These are phyloP conservation scores for Cladosporium colombiae DNA, from an alignment of 2,329 filamentous ascomycete species.

Conservation along the genomic window DNA sequence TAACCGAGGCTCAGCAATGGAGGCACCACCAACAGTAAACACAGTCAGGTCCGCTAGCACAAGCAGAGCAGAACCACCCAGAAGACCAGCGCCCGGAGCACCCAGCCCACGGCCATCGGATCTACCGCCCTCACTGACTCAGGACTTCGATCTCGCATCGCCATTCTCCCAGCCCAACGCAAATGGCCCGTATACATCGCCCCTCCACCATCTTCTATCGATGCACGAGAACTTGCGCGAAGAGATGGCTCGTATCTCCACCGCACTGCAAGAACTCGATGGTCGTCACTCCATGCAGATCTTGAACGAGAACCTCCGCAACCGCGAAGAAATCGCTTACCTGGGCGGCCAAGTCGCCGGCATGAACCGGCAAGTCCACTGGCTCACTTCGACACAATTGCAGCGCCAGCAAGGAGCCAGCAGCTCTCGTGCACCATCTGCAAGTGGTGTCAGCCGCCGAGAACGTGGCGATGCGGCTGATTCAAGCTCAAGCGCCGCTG, in stretches of 20 bases:
- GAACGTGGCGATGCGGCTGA: background rate
- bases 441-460: background rate
- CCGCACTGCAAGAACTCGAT: slow-evolving; percentile 60
- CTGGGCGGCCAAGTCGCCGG: slow-evolving; percentile 60
- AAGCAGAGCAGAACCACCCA: slow-evolving; percentile 7
- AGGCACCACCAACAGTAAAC: background rate
- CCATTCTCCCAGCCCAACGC: slow-evolving; percentile 31
- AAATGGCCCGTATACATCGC: slow-evolving; percentile 45
- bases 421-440: background rate
- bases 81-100: slow-evolving; percentile 22
- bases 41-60: slow-evolving; percentile 4
- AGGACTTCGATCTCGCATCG: slow-evolving; percentile 32
- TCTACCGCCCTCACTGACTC: slow-evolving; percentile 28
- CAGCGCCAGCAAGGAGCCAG: slow-evolving; percentile 40
- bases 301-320: slow-evolving; percentile 62
- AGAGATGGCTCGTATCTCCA: slow-evolving; percentile 57
- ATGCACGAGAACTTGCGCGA: slow-evolving; percentile 63
- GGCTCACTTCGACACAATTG: slow-evolving; percentile 60
- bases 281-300: slow-evolving; percentile 63
- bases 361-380: slow-evolving; percentile 62
- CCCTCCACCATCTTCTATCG: slow-evolving; percentile 60
- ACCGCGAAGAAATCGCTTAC: slow-evolving; percentile 63
- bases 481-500: background rate
- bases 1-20: slow-evolving; percentile 12
- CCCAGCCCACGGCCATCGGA: slow-evolving; percentile 28